Base-by-base conservation (phyloP, 768 basidiomycete genomes). In the Agaricus subrufescens region DNA sequence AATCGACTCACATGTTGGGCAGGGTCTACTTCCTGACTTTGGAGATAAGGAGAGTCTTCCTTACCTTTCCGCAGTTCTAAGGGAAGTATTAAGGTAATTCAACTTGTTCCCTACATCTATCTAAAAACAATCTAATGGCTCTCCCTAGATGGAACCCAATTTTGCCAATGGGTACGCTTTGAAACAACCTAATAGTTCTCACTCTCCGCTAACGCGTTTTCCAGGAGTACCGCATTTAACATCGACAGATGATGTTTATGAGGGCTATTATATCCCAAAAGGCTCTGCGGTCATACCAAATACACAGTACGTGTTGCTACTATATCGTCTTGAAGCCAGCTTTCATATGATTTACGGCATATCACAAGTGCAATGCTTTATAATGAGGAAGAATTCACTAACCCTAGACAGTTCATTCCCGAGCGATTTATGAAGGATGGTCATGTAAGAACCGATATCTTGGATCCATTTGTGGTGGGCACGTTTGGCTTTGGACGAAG, bases 401-500 rank as follows among this genome's bases (percentile, higher is more conserved):
- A 64, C 40, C 59, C 66, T 12, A 48, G 50, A 42, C 30, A 29
- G 6, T 67, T 65, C 58, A 59, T 58, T 1, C 66, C 64, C 3
- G 61, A 63, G 23, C 47, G 65, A 10, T 67, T 64, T 40, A 12
- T 61, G 9, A 62, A 59, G 23, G 46, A 61, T 4, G 60, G 60
- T 50, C 54, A 63, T 0, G 37, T 61, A 7, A 61, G 62, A n/a
- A 43, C 62, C 2, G 63, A 71, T 9, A 61, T 69, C 34, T 61
- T 59, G 27, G 65, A 68, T 42, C 65, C 69, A 2, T 63, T 31
- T 4, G 14, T 60, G 0, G 60, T 61, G 8, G 61, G 61, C 1
- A 64, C 62, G 2, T 73, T 69, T 60, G 71, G 72, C 0, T 72
- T 69, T 58, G 72, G 72, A 10, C 46, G 68, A 52, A 60, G 67